Percentiles rank a stretch among this genome's conserved stretches.
These are phyloP conservation scores for Bruguiera parviflora DNA, from an alignment of 345 rosid genomes.

Conservation along the genomic window DNA sequence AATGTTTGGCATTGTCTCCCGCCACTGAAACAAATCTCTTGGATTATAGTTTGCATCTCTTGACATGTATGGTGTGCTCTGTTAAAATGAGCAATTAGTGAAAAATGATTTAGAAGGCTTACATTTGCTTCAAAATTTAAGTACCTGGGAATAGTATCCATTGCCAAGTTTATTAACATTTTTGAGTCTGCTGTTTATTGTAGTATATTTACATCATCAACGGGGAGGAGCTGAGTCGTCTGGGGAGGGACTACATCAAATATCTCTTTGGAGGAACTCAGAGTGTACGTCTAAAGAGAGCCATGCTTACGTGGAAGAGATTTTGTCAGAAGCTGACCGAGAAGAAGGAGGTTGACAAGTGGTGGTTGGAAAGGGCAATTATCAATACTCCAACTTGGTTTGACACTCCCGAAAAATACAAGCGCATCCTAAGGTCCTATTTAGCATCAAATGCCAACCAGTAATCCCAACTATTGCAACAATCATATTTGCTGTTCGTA, in stretches of 20 bases:
- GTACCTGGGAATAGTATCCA: background rate
- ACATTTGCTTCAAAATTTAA: background rate
- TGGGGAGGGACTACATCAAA: slow-evolving; percentile 66
- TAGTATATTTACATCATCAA: slow-evolving; percentile 65
- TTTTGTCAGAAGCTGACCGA: slow-evolving; percentile 29
- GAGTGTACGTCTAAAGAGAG: slow-evolving; percentile 60
- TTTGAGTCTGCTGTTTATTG: slow-evolving; percentile 2
- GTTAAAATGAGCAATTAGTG: too few species aligned
- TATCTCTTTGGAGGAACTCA: slow-evolving; percentile 43
- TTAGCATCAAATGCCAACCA: slow-evolving; percentile 15
- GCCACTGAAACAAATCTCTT: too few species aligned
- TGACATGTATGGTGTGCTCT: too few species aligned
- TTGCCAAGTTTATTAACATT: background rate
- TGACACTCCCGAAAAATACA: slow-evolving; percentile 66
- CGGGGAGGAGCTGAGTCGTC: slow-evolving; percentile 65
- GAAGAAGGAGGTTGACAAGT: slow-evolving; percentile 38
- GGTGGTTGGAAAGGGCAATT: slow-evolving; percentile 64
- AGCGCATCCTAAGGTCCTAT: slow-evolving; percentile 25
- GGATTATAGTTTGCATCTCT: too few species aligned
- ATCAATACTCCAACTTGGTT: slow-evolving; percentile 65
- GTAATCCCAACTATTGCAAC: background rate
- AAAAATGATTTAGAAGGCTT: background rate
- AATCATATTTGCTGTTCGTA: too few species aligned
- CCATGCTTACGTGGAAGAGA: slow-evolving; percentile 46
- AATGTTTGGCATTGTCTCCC: too few species aligned